These are phyloP conservation scores for Andrographis paniculata DNA, from an alignment of 305 asterid genomes.

Conservation along the genomic window DNA sequence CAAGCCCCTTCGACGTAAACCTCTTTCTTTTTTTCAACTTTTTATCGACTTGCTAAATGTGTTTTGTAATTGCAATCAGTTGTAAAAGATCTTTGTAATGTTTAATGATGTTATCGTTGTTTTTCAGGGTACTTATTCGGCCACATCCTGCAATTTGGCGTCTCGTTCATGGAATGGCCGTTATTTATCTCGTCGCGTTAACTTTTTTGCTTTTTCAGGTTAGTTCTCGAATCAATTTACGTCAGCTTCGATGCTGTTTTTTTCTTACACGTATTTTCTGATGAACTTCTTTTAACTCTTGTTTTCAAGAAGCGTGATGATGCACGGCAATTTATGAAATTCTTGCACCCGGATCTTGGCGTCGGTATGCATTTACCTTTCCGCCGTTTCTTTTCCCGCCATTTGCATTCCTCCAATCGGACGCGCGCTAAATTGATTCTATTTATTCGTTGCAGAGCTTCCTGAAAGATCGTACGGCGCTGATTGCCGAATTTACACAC, in stretches of 20 bases:
- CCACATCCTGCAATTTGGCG: slow-evolving; percentile 99
- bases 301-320: slow-evolving; percentile 74
- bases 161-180: slow-evolving; percentile 96
- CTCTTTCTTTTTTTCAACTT: too few relatives aligned
- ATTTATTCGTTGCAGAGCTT: slow-evolving; percentile 55
- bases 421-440: slow-evolving; percentile 5
- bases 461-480: slow-evolving; percentile 93
- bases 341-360: slow-evolving; percentile 86
- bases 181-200: slow-evolving; percentile 83
- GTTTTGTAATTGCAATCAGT: too few relatives aligned
- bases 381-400: slow-evolving; percentile 17
- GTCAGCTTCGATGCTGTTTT: too few relatives aligned
- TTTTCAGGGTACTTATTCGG: slow-evolving; percentile 78
- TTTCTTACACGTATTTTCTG: slow-evolving; percentile 15
- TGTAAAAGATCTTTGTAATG: too few relatives aligned
- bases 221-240: too few relatives aligned
- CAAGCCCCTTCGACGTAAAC: slow-evolving; percentile 99
- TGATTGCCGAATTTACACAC: slow-evolving; percentile 83
- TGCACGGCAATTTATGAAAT: slow-evolving; percentile 88
- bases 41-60: background rate
- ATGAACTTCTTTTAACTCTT: slow-evolving; percentile 18
- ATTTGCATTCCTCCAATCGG: slow-evolving; percentile 3
- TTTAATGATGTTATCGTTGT: slow-evolving; percentile 1
- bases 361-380: too few relatives aligned
- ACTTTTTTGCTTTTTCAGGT: slow-evolving; percentile 99